Percentiles rank a stretch among this genome's conserved stretches.
These are phyloP conservation scores for Straminergon stramineum DNA, from an alignment of 225 moss, liverwort and hornwort genomes.

Conservation along the genomic window DNA sequence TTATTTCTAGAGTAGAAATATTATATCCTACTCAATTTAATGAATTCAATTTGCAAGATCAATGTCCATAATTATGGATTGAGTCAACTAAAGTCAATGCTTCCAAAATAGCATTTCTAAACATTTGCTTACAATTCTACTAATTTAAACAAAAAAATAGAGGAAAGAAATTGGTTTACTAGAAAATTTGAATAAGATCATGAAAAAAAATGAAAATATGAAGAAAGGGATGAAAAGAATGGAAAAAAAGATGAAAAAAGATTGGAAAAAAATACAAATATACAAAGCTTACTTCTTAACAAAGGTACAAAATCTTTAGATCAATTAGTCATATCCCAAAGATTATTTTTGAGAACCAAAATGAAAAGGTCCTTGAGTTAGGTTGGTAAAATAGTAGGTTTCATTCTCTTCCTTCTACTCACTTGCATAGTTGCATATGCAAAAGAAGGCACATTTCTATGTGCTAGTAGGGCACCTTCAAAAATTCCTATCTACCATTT, in stretches of 20 bases:
- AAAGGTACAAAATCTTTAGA: neutral
- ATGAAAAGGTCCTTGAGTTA: neutral
- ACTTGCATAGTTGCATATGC: neutral
- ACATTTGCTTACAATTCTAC: neutral
- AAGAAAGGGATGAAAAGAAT: no score
- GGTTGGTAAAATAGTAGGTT: neutral
- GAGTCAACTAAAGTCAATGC: rapidly evolving
- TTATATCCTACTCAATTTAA: neutral
- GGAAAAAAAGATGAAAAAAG: neutral
- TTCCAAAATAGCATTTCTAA: rapidly evolving
- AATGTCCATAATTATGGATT: neutral
- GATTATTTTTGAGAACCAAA: neutral
- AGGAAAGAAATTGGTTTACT: neutral
- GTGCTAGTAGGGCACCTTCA: no score
- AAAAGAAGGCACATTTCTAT: neutral
- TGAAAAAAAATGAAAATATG: neutral
- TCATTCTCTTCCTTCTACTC: neutral
- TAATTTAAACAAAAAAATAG: neutral
- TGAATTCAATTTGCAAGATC: neutral
- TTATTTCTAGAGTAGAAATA: no score
- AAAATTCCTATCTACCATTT: neutral
- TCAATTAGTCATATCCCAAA: neutral
- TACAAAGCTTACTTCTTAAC: neutral
- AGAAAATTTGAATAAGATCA: neutral
- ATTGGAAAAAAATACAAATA: neutral